Percentiles rank a stretch among this genome's conserved stretches.
phyloP scores from a whole-genome alignment of 208 protist genomes.

The Borovskyia barvae region DNA sequence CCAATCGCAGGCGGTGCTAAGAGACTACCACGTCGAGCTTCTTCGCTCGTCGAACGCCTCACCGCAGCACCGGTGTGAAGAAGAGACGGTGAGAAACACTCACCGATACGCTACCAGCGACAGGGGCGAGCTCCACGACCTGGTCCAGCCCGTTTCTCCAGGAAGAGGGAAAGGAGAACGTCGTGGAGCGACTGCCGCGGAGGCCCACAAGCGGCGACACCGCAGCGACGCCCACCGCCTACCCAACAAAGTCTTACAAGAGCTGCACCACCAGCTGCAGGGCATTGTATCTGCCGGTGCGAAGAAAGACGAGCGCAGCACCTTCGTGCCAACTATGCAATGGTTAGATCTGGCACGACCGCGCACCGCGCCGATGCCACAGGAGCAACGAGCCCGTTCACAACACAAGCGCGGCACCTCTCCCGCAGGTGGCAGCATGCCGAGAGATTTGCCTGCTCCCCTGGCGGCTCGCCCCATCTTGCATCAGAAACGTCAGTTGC shows the following conservation, averaged over 20 bases:
- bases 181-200: no score
- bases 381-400: background rate
- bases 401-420: no score
- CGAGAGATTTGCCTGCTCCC: no score
- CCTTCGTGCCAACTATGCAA: constrained; percentile 17
- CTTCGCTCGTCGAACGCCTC: background rate
- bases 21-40: background rate
- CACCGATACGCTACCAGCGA: background rate
- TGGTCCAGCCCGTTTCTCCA: no score
- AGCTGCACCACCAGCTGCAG: constrained; percentile 25
- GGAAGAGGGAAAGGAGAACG: no score
- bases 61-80: background rate
- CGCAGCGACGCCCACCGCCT: constrained; percentile 19
- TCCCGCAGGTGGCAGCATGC: no score
- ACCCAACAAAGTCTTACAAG: constrained; percentile 24
- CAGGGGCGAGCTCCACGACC: no score
- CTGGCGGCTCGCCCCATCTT: no score
- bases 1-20: constrained; percentile 23
- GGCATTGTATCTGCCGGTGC: no score
- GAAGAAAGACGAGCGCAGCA: background rate
- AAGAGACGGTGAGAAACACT: background rate
- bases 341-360: constrained; percentile 5
- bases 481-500: no score
- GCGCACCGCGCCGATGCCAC: background rate
- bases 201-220: background rate